Conservation (phyloP, 1,284 basidiomycete species). For the Puccinia triticina region DNA sequence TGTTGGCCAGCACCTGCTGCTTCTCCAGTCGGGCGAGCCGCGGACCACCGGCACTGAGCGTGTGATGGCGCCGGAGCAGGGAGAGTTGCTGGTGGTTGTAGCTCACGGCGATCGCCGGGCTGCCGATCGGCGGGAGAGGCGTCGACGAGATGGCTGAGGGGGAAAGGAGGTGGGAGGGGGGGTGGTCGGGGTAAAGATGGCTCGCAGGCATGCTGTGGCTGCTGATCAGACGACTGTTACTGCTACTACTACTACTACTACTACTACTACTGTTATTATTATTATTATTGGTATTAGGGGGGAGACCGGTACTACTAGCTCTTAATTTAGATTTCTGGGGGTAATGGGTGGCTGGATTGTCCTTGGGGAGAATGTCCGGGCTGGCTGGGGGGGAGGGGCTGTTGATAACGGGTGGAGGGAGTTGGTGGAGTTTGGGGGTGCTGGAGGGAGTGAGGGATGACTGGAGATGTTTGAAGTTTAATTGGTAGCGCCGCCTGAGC, state of each 20-base stretch:
- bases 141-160: background rate
- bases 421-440: background rate
- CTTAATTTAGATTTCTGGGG: background rate
- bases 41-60: constrained; percentile 14
- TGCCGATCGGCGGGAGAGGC: background rate
- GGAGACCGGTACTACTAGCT: background rate
- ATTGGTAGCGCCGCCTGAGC: constrained; percentile 8
- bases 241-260: background rate
- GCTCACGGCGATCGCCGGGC: background rate
- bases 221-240: background rate
- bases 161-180: background rate
- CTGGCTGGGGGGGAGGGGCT: background rate
- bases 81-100: constrained; percentile 18
- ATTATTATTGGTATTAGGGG: background rate
- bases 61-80: constrained; percentile 29
- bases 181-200: background rate
- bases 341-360: background rate
- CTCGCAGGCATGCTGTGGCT: constrained; percentile 10
- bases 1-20: constrained; percentile 27
- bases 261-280: background rate
- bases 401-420: background rate
- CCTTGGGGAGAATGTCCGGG: background rate
- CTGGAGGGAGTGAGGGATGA: background rate
- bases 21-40: constrained; percentile 34
- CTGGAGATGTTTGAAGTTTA: background rate